Evolutionary conservation across 352 stramenopile species (phyloP), one percentile per base, ranked within the genome.

Genomic region (Pythium plurisporium): DNA sequence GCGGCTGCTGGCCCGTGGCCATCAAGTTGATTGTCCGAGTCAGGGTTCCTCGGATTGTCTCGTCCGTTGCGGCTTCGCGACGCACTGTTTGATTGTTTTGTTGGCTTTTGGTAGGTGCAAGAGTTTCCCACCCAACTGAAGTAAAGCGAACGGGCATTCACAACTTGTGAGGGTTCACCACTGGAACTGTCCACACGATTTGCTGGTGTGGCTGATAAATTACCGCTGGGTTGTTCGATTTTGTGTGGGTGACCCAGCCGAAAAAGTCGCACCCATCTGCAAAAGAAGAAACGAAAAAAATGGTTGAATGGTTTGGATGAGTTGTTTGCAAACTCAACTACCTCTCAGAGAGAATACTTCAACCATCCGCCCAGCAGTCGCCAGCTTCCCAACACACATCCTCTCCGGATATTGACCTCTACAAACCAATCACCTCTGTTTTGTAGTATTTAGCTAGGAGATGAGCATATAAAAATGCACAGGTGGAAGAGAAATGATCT

Each of bases 401-500:
- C n/a, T n/a, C n/a, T n/a, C n/a, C n/a, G n/a, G n/a, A n/a, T n/a
- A n/a, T n/a, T n/a, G n/a, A n/a, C n/a, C 29, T 57, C 12, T 51
- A 34, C n/a, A 27, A 52, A 26, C 15, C 22, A 4, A 56, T 56
- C 42, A 44, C 45, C 55, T 55, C 6, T 17, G 5, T n/a, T 40
- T 12, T 10, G 11, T 34, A n/a, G n/a, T 22, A 20, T 8, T 12
- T 2, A 11, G 23, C n/a, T 25, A 11, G 43, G 44, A 55, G 50
- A 58, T 65, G 57, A 42, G 57, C 31, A 51, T 43, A 65, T 65
- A 59, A 53, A 59, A 54, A 65, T 59, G 57, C 42, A 48, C 27
- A 59, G 57, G 57, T 47, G 42, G 25, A 30, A 65, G 42, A 59
- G 49, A 65, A 65, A 52, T 38, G 57, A 25, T 41, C 57, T 55